Evolutionary conservation across 805 yeast species (phyloP).

Genomic region (Lachancea thermotolerans): DNA sequence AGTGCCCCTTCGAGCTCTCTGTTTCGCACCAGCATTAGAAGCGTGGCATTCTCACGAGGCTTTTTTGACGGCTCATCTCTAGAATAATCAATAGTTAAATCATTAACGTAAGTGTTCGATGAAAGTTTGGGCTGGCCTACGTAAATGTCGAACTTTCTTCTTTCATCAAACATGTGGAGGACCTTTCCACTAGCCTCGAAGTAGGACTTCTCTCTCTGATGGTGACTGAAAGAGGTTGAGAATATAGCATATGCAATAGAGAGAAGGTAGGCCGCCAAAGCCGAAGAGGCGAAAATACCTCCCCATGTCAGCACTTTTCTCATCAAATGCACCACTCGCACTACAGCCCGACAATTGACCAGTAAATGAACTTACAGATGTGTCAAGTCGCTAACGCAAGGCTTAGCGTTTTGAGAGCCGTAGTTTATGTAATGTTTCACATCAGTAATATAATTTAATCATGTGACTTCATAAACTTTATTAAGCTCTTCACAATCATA

Average conservation of each 20-base stretch:
- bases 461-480: no score
- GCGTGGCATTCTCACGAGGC: conserved; percentile 57
- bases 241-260: conserved; percentile 4
- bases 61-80: background rate
- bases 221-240: conserved; percentile 1
- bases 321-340: background rate
- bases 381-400: no score
- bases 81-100: conserved; percentile 6
- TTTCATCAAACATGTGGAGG: conserved; percentile 13
- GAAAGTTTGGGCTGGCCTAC: conserved; percentile 20
- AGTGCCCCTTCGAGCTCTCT: conserved; percentile 71
- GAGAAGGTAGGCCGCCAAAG: background rate
- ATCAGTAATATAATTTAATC: no score
- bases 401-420: no score
- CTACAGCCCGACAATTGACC: no score
- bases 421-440: no score
- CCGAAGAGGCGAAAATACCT: background rate
- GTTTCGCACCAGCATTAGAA: conserved; percentile 83
- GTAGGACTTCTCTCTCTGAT: background rate
- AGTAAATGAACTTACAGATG: no score
- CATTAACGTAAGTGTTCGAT: conserved; percentile 22
- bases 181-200: conserved; percentile 14
- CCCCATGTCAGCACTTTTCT: background rate
- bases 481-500: no score
- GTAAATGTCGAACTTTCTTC: conserved; percentile 7